A percentile compares a stretch with the other conserved stretches of the same genome.
Evolutionary conservation across 345 rosid species (phyloP).

Genomic region (Odontarrhena argentea): DNA sequence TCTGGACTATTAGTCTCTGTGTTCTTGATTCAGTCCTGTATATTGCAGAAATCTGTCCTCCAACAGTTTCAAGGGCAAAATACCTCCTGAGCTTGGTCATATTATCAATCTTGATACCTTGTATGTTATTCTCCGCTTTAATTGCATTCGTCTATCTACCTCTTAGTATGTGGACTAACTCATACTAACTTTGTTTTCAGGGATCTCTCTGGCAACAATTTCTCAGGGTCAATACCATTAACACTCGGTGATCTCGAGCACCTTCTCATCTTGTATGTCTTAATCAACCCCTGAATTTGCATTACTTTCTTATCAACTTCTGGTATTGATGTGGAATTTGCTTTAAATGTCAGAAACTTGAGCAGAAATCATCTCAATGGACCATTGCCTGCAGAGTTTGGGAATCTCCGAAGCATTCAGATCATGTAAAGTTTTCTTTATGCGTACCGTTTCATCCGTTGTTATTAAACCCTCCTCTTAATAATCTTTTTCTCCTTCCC

Average conservation of each 20-base stretch:
- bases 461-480: neutral
- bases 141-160: neutral
- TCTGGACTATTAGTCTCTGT: neutral
- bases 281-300: neutral
- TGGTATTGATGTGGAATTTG: constrained; percentile 2
- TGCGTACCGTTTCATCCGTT: neutral
- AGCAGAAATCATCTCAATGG: constrained; percentile 72
- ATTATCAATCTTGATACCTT: constrained; percentile 84
- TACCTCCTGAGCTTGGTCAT: constrained; percentile 79
- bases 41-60: constrained; percentile 73
- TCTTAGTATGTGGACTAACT: neutral
- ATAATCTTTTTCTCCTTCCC: neutral
- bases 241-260: constrained; percentile 92
- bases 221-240: constrained; percentile 75
- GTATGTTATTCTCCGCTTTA: constrained; percentile 45
- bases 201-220: constrained; percentile 80
- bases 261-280: constrained; percentile 77
- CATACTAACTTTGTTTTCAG: constrained; percentile 40
- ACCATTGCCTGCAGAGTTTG: constrained; percentile 69
- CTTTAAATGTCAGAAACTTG: constrained; percentile 52
- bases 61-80: constrained; percentile 71
- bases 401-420: constrained; percentile 80
- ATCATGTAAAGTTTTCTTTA: constrained; percentile 48
- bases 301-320: neutral
- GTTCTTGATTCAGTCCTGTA: neutral